Conservation (phyloP, 2,329 filamentous ascomycete species). For the Sporothrix luriei region DNA sequence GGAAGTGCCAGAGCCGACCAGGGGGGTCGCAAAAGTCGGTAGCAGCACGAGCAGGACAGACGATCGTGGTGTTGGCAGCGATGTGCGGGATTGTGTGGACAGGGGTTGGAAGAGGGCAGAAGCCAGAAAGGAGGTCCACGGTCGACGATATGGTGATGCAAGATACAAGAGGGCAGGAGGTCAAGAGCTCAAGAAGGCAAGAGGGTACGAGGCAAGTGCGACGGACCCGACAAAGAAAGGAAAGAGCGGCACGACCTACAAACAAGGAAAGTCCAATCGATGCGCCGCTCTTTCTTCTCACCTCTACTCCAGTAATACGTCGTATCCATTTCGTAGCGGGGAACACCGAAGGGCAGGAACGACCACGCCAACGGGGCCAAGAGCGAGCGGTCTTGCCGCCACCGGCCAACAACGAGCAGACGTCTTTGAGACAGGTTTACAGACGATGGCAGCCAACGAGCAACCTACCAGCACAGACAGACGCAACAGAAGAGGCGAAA, state of each 20-base stretch:
- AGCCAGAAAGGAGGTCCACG: not conserved
- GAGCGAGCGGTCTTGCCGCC: conserved; percentile 9
- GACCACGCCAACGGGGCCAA: conserved; percentile 12
- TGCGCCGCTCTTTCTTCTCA: not conserved
- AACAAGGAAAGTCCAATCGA: conserved; percentile 12
- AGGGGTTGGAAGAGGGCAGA: not conserved
- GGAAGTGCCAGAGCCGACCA: not conserved
- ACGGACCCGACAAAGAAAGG: conserved; percentile 1
- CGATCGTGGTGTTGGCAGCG: conserved; percentile 23
- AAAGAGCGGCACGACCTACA: conserved; percentile 27
- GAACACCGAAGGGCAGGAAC: not conserved
- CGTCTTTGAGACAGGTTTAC: conserved; percentile 7
- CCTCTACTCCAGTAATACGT: no score
- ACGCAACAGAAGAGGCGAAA: not conserved
- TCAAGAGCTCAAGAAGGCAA: not conserved
- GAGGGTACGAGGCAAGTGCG: not conserved
- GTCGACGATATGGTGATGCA: conserved; percentile 18
- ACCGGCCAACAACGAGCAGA: not conserved
- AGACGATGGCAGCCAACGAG: not conserved
- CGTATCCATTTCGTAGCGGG: conserved; percentile 21
- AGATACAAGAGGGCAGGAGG: not conserved
- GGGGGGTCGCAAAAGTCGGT: not conserved
- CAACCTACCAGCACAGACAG: not conserved
- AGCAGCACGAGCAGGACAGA: not conserved
- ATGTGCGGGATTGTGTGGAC: conserved; percentile 1